phyloP scores from a whole-genome alignment of 352 stramenopile species.

The Phytophthora sp. region DNA sequence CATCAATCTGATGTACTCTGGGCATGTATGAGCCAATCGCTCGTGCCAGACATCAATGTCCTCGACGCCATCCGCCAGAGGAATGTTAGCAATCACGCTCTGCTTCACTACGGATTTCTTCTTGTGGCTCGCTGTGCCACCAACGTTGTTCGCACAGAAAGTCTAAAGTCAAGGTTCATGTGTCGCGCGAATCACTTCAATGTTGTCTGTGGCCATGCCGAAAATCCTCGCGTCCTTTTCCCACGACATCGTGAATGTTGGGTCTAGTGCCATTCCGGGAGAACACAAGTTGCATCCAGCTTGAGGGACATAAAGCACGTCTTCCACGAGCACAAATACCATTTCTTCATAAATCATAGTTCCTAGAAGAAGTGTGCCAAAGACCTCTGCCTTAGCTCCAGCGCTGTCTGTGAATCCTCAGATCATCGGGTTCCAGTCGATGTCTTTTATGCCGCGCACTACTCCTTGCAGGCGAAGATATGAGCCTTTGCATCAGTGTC shows the following conservation, averaged over 20 bases:
- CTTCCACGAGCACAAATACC: background rate
- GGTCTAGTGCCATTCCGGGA: too few species aligned
- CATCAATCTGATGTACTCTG: background rate
- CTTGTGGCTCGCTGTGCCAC: background rate
- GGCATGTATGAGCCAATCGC: background rate
- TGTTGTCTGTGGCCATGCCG: background rate
- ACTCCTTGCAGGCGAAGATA: background rate
- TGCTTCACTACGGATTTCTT: background rate
- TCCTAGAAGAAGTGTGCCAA: too few species aligned
- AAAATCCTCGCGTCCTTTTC: too few species aligned
- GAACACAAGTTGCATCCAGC: slow-evolving; percentile 1
- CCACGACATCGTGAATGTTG: too few species aligned
- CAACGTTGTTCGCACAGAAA: background rate
- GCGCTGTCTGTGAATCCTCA: background rate
- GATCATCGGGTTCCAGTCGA: background rate
- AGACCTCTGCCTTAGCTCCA: background rate
- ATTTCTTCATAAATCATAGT: background rate
- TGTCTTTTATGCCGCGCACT: background rate
- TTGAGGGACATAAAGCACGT: background rate
- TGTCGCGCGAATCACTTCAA: background rate
- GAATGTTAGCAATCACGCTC: background rate
- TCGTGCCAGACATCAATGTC: background rate
- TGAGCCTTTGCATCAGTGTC: background rate
- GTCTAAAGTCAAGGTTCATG: background rate
- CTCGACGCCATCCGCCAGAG: background rate